Evolutionary conservation across 2,329 filamentous ascomycete species (phyloP).

Genomic region (Colletotrichum higginsianum): DNA sequence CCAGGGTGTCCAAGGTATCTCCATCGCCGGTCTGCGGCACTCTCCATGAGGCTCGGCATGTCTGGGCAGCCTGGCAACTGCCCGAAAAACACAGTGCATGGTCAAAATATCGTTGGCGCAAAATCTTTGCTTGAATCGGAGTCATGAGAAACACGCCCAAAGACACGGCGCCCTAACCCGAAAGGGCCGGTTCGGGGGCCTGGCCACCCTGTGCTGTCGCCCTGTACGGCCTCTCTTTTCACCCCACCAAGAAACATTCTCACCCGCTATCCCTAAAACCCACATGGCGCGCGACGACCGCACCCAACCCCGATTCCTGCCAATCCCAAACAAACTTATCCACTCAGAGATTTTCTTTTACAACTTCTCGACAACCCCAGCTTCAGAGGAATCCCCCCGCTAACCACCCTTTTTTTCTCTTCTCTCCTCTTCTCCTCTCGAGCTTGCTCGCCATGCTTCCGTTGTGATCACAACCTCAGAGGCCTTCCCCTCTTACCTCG

Average conservation of each 20-base stretch:
- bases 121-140: conserved; percentile 32
- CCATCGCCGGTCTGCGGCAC: conserved; percentile 13
- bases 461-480: conserved; percentile 40
- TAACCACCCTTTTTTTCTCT: conserved; percentile 29
- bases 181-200: conserved; percentile 19
- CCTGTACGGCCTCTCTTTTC: not conserved
- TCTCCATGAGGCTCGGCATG: conserved; percentile 26
- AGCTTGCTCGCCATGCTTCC: conserved; percentile 40
- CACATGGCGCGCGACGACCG: conserved; percentile 33
- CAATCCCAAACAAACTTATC: conserved; percentile 42
- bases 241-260: conserved; percentile 36
- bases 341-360: conserved; percentile 43
- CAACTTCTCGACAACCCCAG: conserved; percentile 43
- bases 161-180: conserved; percentile 19
- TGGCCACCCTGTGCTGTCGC: conserved; percentile 17
- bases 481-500: conserved; percentile 31
- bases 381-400: conserved; percentile 33
- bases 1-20: conserved; percentile 16
- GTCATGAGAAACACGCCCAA: conserved; percentile 31
- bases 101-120: conserved; percentile 26
- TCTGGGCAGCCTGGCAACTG: conserved; percentile 26
- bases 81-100: conserved; percentile 31
- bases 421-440: conserved; percentile 16
- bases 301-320: conserved; percentile 40
- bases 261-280: conserved; percentile 31